phyloP scores from a whole-genome alignment of 1,284 basidiomycete genomes.

The Xerocomus nothofagi region DNA sequence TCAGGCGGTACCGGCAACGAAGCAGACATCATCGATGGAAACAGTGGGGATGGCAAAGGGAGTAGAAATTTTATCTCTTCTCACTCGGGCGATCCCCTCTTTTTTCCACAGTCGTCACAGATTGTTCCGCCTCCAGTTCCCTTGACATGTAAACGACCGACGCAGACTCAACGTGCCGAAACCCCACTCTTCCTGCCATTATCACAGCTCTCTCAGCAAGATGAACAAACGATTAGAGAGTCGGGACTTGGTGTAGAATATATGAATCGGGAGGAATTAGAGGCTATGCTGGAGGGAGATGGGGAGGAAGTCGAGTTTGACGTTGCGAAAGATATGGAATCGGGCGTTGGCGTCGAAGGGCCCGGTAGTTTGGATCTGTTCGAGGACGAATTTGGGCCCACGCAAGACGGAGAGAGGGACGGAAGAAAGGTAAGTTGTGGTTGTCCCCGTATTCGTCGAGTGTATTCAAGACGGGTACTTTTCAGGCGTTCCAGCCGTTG shows the following conservation, averaged over 20 bases:
- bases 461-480: background rate
- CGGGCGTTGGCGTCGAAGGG: background rate
- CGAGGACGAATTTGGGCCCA: conserved; percentile 54
- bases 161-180: conserved; percentile 21
- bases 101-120: conserved; percentile 31
- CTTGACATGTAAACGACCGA: conserved; percentile 41
- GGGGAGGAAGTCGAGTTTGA: conserved; percentile 60
- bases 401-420: conserved; percentile 40
- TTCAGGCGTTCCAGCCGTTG: conserved; percentile 58
- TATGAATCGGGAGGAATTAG: conserved; percentile 63
- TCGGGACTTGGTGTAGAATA: conserved; percentile 64
- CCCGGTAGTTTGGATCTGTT: conserved; percentile 39
- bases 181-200: conserved; percentile 66
- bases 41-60: background rate
- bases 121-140: conserved; percentile 35
- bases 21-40: conserved; percentile 1
- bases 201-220: conserved; percentile 58
- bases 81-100: conserved; percentile 22
- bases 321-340: conserved; percentile 15
- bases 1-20: background rate
- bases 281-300: conserved; percentile 63
- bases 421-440: conserved; percentile 37
- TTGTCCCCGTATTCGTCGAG: background rate
- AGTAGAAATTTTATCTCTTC: background rate
- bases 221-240: conserved; percentile 49